phyloP scores from a whole-genome alignment of 169 alveolate species.

The Neospora caninum region DNA sequence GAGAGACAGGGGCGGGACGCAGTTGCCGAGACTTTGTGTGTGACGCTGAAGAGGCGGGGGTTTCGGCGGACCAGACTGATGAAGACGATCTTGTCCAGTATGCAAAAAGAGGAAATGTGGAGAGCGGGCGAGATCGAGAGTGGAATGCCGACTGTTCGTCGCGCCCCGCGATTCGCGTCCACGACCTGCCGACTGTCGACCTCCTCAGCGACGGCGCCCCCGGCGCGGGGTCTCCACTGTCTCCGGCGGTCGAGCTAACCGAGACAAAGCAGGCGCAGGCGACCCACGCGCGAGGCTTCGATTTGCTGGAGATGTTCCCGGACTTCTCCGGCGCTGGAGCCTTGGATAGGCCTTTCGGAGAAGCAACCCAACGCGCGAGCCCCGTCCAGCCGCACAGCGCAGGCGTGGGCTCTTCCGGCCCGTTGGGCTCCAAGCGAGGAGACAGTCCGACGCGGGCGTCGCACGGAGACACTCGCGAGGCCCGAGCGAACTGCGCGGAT shows the following conservation, averaged over 20 bases:
- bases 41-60: not conserved
- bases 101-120: not conserved
- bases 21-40: not conserved
- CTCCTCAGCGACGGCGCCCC: not conserved
- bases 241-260: not conserved
- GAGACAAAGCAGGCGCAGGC: not conserved
- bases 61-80: not conserved
- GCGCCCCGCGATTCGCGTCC: not conserved
- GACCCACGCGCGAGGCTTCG: not conserved
- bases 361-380: not conserved
- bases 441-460: no score
- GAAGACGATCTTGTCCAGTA: not conserved
- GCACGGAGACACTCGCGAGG: not conserved
- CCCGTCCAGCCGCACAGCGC: not conserved
- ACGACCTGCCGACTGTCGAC: not conserved
- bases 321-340: not conserved
- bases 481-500: not conserved
- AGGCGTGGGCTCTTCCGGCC: not conserved
- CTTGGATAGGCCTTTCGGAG: not conserved
- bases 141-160: not conserved
- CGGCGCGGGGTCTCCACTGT: not conserved
- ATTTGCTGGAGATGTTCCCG: not conserved
- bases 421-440: not conserved
- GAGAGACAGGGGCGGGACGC: no score
- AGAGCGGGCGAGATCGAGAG: not conserved